These are phyloP conservation scores for Candida takata DNA, from an alignment of 805 yeast genomes.

Conservation along the genomic window DNA sequence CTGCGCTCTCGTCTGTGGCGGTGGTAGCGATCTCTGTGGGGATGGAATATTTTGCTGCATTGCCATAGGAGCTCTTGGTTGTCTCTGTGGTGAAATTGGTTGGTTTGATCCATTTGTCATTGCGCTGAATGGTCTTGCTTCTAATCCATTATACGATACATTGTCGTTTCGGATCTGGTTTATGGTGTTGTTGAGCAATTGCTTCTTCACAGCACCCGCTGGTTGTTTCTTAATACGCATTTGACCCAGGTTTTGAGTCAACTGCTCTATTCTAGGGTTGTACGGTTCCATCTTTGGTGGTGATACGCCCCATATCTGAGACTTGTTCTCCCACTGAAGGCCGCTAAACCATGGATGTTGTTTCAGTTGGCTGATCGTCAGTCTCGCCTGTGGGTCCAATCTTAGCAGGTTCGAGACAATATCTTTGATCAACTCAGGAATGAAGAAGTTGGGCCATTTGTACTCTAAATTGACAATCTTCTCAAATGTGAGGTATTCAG, in stretches of 20 bases:
- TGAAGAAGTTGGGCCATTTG: constrained; percentile 56
- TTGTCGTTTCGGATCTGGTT: constrained; percentile 18
- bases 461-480: constrained; percentile 76
- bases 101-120: no score
- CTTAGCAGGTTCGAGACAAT: constrained; percentile 61
- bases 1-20: no score
- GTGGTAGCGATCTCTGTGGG: no score
- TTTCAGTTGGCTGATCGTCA: constrained; percentile 50
- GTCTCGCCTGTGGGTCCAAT: constrained; percentile 64
- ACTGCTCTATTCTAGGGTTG: constrained; percentile 33
- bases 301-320: constrained; percentile 57
- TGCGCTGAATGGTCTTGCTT: background rate
- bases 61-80: no score
- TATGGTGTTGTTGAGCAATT: constrained; percentile 19
- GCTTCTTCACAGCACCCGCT: constrained; percentile 19
- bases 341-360: constrained; percentile 64
- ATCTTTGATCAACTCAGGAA: constrained; percentile 57
- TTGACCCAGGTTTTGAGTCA: constrained; percentile 12
- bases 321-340: constrained; percentile 60
- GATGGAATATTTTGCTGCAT: no score
- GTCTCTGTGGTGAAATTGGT: no score
- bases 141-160: background rate
- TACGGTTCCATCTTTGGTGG: constrained; percentile 70
- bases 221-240: constrained; percentile 16
- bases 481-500: constrained; percentile 75